Evolutionary conservation across 768 basidiomycete genomes (phyloP).

Genomic region (Boletus barrowsii): DNA sequence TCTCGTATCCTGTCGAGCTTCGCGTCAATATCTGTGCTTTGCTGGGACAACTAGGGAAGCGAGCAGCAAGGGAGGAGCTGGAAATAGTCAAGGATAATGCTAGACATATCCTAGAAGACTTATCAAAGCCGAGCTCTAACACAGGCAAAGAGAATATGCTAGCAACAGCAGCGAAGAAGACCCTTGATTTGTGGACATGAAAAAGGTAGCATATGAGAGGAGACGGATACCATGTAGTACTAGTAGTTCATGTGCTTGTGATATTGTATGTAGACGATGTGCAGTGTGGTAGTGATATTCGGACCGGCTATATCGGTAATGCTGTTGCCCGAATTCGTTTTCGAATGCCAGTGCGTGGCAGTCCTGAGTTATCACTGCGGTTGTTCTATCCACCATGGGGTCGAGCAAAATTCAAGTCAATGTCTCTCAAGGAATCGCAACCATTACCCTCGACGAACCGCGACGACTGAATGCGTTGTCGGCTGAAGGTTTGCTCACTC

Average conservation of each 20-base stretch:
- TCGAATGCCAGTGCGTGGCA: not conserved
- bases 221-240: not conserved
- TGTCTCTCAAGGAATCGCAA: slow-evolving; percentile 58
- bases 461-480: slow-evolving; percentile 59
- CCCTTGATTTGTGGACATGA: slow-evolving; percentile 40
- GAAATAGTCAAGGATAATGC: slow-evolving; percentile 49
- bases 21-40: slow-evolving; percentile 74
- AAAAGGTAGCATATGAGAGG: not conserved
- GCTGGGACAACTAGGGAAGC: slow-evolving; percentile 58
- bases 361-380: no score
- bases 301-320: slow-evolving; percentile 10
- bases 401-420: slow-evolving; percentile 43
- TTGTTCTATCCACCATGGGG: slow-evolving; percentile 32
- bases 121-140: slow-evolving; percentile 36
- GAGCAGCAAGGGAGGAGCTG: slow-evolving; percentile 47
- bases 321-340: not conserved
- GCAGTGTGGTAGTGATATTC: no score
- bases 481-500: slow-evolving; percentile 35
- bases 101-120: slow-evolving; percentile 48
- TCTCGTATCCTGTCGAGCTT: slow-evolving; percentile 69
- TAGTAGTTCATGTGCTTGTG: no score
- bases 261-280: no score
- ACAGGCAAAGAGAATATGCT: slow-evolving; percentile 35
- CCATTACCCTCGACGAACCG: slow-evolving; percentile 65
- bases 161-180: slow-evolving; percentile 39